These are phyloP conservation scores for Nothomitra cinnamomea DNA, from an alignment of 2,329 filamentous ascomycete species.

Conservation along the genomic window DNA sequence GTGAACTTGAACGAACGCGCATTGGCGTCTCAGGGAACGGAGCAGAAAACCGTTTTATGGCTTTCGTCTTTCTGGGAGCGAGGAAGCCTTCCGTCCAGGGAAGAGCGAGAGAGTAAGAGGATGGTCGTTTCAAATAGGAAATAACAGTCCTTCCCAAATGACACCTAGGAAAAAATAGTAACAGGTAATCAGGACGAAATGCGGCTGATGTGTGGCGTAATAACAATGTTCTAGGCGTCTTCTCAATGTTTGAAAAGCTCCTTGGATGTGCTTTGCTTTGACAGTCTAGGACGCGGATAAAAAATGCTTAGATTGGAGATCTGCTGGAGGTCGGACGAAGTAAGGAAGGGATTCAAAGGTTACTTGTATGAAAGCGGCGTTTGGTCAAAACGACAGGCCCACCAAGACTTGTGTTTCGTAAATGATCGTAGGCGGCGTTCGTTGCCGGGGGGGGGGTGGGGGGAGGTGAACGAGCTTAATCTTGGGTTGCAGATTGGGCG, in stretches of 20 bases:
- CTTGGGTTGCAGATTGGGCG: constrained; percentile 1
- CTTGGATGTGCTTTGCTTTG: neutral
- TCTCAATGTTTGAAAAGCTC: no score
- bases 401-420: neutral
- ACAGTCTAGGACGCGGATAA: neutral
- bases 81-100: neutral
- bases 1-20: neutral
- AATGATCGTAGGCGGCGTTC: neutral
- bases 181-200: neutral
- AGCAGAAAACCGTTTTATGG: neutral
- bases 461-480: neutral
- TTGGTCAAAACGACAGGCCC: neutral
- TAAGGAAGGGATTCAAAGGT: neutral
- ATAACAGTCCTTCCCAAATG: neutral
- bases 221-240: no score
- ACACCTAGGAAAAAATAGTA: neutral
- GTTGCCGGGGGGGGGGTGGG: neutral
- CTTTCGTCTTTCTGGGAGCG: neutral
- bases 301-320: neutral
- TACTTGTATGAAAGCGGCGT: neutral
- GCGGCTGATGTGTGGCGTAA: neutral
- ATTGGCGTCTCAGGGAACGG: neutral
- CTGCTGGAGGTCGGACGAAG: neutral
- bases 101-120: neutral
- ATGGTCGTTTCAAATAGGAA: constrained; percentile 2